phyloP scores from a whole-genome alignment of 2,329 filamentous ascomycete genomes.

The Colletotrichum liaoningense region DNA sequence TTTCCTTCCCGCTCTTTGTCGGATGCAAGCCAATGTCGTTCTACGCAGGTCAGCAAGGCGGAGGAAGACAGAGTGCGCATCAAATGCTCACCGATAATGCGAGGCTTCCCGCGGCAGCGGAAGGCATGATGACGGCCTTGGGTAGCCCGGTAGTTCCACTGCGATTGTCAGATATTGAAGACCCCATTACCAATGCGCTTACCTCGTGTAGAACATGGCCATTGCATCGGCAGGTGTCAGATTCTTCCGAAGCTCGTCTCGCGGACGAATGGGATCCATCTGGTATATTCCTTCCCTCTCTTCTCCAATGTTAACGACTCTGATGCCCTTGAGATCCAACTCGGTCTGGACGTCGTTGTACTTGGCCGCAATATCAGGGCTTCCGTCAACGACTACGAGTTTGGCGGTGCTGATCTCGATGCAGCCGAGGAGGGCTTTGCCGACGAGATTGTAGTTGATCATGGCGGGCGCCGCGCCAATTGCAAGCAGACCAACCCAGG shows the following conservation, averaged over 20 bases:
- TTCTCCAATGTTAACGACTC: conserved; percentile 60
- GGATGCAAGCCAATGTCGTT: conserved; percentile 1
- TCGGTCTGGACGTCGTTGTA: conserved; percentile 68
- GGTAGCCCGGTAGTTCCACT: conserved; percentile 81
- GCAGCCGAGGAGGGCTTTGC: conserved; percentile 74
- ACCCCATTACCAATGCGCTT: accelerated
- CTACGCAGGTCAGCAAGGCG: background rate
- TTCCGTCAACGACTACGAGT: conserved; percentile 69
- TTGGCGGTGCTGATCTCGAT: conserved; percentile 67
- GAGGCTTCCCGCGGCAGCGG: conserved; percentile 50
- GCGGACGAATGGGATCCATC: conserved; percentile 62
- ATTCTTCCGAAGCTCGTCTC: conserved; percentile 64
- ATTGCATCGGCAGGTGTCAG: conserved; percentile 66
- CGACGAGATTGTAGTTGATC: conserved; percentile 77
- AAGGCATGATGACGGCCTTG: conserved; percentile 75
- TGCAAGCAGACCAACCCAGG: conserved; percentile 72
- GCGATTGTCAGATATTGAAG: background rate
- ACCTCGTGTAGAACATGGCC: conserved; percentile 74
- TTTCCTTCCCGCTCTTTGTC: background rate
- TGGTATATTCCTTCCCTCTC: conserved; percentile 49
- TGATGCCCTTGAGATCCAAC: conserved; percentile 63
- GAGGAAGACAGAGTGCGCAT: background rate
- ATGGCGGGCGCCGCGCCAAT: conserved; percentile 77
- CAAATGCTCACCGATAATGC: background rate
- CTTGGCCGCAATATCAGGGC: conserved; percentile 62